Evolutionary conservation across 108 stramenopile genomes (phyloP).

Genomic region (Nannochloropsis gaditana): DNA sequence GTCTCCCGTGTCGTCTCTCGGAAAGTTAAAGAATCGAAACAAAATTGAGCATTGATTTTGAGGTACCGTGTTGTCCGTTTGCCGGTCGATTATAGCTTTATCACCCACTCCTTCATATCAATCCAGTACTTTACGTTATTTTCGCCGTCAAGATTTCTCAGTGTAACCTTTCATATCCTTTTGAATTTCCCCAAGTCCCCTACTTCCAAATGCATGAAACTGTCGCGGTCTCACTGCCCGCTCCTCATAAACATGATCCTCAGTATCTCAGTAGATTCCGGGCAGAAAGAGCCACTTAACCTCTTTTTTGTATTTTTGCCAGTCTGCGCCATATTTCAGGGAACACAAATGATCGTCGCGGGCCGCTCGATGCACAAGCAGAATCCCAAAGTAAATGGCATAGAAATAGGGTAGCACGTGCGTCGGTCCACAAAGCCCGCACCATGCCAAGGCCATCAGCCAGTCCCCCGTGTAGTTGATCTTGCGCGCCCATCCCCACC

Average conservation of each 20-base stretch:
- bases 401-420: constrained; percentile 85
- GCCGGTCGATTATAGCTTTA: no score
- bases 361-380: constrained; percentile 88
- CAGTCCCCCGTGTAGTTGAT: constrained; percentile 99
- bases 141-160: no score
- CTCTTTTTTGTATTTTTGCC: constrained; percentile 77
- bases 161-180: no score
- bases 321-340: constrained; percentile 91
- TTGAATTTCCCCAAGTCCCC: no score
- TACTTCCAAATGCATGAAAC: no score
- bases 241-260: not conserved
- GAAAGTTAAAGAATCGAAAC: no score
- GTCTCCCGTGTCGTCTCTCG: no score
- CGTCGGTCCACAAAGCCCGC: constrained; percentile 80
- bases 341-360: constrained; percentile 89
- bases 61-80: no score
- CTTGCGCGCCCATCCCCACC: constrained; percentile 97
- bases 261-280: constrained; percentile 63
- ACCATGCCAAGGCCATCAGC: constrained; percentile 95
- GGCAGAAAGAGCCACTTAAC: constrained; percentile 94
- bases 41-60: no score
- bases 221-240: no score
- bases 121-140: no score
- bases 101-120: no score
- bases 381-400: constrained; percentile 82